These are phyloP conservation scores for Penicillium crystallinum DNA, from an alignment of 495 filamentous ascomycete genomes.

Conservation along the genomic window DNA sequence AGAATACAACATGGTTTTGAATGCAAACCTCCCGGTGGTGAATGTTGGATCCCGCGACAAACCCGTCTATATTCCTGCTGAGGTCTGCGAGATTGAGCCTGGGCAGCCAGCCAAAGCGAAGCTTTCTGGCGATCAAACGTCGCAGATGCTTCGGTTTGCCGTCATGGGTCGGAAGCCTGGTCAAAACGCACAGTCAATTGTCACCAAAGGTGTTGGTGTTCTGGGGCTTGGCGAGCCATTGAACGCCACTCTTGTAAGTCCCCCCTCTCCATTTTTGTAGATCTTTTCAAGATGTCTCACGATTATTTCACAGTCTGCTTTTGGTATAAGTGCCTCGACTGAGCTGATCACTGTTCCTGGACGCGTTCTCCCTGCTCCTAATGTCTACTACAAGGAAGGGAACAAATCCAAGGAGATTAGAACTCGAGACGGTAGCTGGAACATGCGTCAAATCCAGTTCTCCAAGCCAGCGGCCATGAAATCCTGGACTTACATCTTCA, in stretches of 20 bases:
- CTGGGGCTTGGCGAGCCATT: conserved; percentile 38
- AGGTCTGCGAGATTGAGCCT: conserved; percentile 57
- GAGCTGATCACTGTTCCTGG: conserved; percentile 60
- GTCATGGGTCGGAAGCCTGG: conserved; percentile 51
- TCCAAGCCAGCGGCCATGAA: conserved; percentile 26
- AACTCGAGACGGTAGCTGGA: conserved; percentile 46
- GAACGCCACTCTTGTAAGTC: conserved; percentile 26
- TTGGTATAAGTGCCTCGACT: conserved; percentile 50
- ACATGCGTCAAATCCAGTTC: conserved; percentile 47
- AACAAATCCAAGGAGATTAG: conserved; percentile 21
- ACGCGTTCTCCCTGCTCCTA: conserved; percentile 54
- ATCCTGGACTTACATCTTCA: conserved; percentile 36
- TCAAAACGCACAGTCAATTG: conserved; percentile 63
- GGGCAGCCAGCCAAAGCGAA: conserved; percentile 60
- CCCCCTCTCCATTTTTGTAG: not conserved
- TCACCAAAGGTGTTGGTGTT: conserved; percentile 45
- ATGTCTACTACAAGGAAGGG: conserved; percentile 44
- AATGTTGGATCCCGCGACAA: conserved; percentile 58
- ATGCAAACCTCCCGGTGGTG: conserved; percentile 54
- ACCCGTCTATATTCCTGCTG: conserved; percentile 62
- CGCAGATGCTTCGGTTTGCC: conserved; percentile 63
- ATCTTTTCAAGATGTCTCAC: not conserved
- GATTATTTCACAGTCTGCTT: conserved; percentile 30
- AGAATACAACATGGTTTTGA: conserved; percentile 42
- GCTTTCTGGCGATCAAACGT: conserved; percentile 52